phyloP scores from a whole-genome alignment of 2,329 filamentous ascomycete genomes.

The Venturia effusa region DNA sequence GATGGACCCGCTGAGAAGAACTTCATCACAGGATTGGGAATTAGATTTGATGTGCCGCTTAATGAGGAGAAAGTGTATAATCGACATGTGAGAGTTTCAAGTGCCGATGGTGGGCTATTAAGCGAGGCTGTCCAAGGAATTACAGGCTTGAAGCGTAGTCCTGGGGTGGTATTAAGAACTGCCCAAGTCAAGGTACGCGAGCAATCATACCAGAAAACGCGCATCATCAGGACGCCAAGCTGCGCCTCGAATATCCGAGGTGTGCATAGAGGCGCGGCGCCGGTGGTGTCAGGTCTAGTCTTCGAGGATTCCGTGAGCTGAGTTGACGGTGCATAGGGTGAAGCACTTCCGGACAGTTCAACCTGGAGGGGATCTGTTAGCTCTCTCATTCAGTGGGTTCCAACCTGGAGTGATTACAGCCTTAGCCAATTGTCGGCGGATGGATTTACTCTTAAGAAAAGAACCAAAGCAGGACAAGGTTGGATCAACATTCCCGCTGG shows the following conservation, averaged over 20 bases:
- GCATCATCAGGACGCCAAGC: neutral
- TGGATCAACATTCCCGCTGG: slow-evolving; percentile 50
- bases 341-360: neutral
- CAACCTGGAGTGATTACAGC: slow-evolving; percentile 47
- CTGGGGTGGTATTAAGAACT: slow-evolving; percentile 36
- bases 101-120: slow-evolving; percentile 44
- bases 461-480: slow-evolving; percentile 45
- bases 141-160: slow-evolving; percentile 47
- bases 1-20: slow-evolving; percentile 39
- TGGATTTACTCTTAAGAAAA: slow-evolving; percentile 49
- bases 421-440: slow-evolving; percentile 48
- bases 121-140: slow-evolving; percentile 49
- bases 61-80: slow-evolving; percentile 43
- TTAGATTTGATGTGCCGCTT: slow-evolving; percentile 46
- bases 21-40: slow-evolving; percentile 44
- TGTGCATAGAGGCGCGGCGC: neutral
- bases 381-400: slow-evolving; percentile 44
- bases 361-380: slow-evolving; percentile 33
- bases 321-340: neutral
- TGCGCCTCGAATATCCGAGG: neutral
- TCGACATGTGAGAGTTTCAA: slow-evolving; percentile 47
- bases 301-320: neutral
- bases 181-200: slow-evolving; percentile 31
- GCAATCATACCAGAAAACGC: too few relatives aligned
- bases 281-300: too few relatives aligned